phyloP scores from a whole-genome alignment of 73 alveolate species.

The Tetrahymena borealis region DNA sequence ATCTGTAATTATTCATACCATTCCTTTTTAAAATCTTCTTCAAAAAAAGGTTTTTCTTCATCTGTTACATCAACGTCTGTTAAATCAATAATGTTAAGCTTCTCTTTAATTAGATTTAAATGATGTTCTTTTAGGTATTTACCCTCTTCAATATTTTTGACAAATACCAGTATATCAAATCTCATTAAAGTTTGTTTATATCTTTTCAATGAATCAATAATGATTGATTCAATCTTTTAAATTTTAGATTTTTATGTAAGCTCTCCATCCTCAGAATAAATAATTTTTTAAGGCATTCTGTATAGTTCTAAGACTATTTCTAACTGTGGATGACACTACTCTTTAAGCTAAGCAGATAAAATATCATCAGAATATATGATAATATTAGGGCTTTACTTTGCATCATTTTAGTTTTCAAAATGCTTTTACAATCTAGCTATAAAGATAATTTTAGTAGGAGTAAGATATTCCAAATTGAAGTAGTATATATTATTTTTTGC shows the following conservation, averaged over 20 bases:
- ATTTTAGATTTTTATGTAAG: background rate
- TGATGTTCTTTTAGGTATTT: background rate
- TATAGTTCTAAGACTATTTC: background rate
- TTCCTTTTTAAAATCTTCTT: background rate
- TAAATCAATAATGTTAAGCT: background rate
- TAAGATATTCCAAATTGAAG: background rate
- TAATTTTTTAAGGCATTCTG: background rate
- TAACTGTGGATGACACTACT: background rate
- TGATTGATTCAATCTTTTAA: background rate
- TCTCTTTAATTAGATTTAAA: background rate
- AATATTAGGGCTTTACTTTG: background rate
- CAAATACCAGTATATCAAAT: background rate
- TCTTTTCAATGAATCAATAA: background rate
- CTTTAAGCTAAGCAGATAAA: background rate
- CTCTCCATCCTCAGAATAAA: background rate
- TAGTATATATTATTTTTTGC: background rate
- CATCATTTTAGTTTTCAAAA: background rate
- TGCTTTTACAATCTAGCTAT: background rate
- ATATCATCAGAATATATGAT: background rate
- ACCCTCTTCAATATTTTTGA: background rate
- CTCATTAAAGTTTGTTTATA: background rate
- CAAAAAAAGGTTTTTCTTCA: background rate
- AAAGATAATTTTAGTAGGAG: background rate
- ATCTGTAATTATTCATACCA: background rate
- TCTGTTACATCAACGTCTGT: background rate